These are phyloP conservation scores for Puccinia triticina DNA, from an alignment of 1,284 basidiomycete species.

Conservation along the genomic window DNA sequence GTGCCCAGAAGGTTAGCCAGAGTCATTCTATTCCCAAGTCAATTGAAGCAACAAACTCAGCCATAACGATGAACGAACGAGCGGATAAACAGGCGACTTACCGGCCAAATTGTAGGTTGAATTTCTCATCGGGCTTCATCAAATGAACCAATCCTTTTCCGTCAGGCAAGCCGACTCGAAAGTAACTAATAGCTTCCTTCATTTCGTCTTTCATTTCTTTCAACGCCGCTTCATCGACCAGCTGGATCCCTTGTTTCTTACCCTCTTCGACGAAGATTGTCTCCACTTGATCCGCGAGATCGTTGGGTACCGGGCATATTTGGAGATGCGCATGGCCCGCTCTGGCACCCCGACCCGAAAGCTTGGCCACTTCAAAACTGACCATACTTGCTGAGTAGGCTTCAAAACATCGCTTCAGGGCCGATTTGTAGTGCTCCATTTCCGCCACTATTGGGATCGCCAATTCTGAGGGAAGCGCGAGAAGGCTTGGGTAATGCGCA, in stretches of 20 bases:
- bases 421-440: conserved; percentile 77
- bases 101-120: conserved; percentile 90
- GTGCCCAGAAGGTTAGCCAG: conserved; percentile 73
- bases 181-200: conserved; percentile 70
- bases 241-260: conserved; percentile 58
- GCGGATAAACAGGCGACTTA: conserved; percentile 62
- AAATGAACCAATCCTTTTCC: conserved; percentile 83
- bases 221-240: conserved; percentile 64
- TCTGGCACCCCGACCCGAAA: conserved; percentile 67
- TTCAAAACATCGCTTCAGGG: conserved; percentile 73
- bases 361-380: conserved; percentile 82
- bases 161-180: conserved; percentile 83
- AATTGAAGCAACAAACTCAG: neutral
- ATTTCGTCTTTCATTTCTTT: conserved; percentile 68
- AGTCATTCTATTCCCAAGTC: conserved; percentile 69
- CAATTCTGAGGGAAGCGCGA: conserved; percentile 74
- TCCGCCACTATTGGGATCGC: conserved; percentile 75
- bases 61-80: conserved; percentile 16
- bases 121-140: conserved; percentile 74
- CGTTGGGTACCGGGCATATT: conserved; percentile 75
- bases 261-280: conserved; percentile 73
- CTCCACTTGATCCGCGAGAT: conserved; percentile 69
- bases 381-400: conserved; percentile 72
- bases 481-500: conserved; percentile 68
- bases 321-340: conserved; percentile 95